Evolutionary conservation across 768 basidiomycete species (phyloP), one percentile per base, ranked within the genome.

Genomic region (Leccinum longicurvipes): DNA sequence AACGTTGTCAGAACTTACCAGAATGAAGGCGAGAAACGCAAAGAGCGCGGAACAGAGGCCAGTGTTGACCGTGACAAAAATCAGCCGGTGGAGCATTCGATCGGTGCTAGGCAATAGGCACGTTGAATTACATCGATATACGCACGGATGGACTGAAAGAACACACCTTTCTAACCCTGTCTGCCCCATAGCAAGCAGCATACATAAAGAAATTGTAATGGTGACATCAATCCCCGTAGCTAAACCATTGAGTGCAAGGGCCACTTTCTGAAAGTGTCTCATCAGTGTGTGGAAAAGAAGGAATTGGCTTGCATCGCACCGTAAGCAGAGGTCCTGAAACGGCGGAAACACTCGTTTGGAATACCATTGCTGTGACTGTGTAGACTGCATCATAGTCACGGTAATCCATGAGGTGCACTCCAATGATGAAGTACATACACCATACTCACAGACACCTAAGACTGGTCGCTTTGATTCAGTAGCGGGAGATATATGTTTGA

Each of bases 11-110:
- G 34, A 15, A 51, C 60, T 55, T n/a, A 67, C 65, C 46, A 67
- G 21, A 47, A 60, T 36, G 19, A 59, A 53, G 27, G 60, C 52
- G 29, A 67, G 50, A 27, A 66, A 56, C 42, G 58, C 63, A 12
- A 70, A 67, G 21, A 60, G 31, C 3, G 63, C 59, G 1, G 62
- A 66, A 11, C 52, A 67, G 32, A 65, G 64, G 1, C 68, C 62
- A 4, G 67, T 58, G 46, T 66, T 64, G 47, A 60, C 60, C 39
- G 62, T 62, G 47, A 62, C 60, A 46, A 68, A 57, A 42, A 68
- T 66, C 56, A 68, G 10, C n/a, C 66, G 59, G 25, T 51, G 53
- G 55, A 67, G 54, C 58, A 63, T 66, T 15, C 45, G 61, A 47
- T 66, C 67, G 23, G 64, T 68, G 47, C 65, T 67, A 29, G 34